phyloP scores from a whole-genome alignment of 1,284 basidiomycete genomes.

The Singerocomus rubriflavus region DNA sequence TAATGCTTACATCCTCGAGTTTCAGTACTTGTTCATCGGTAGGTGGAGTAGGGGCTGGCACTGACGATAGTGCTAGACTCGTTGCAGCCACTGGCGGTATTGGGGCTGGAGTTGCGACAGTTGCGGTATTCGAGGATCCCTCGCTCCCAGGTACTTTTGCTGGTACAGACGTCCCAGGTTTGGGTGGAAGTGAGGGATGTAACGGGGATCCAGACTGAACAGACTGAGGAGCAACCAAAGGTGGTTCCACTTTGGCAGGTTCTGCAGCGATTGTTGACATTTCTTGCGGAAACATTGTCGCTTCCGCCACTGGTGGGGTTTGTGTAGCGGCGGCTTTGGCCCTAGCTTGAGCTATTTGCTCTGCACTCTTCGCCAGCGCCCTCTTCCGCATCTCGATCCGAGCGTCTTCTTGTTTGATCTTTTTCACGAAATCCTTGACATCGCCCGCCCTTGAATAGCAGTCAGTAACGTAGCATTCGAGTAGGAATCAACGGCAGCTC shows the following conservation, averaged over 20 bases:
- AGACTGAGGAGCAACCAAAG: conserved; percentile 3
- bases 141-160: conserved; percentile 33
- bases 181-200: conserved; percentile 64
- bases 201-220: conserved; percentile 40
- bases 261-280: conserved; percentile 21
- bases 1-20: conserved; percentile 57
- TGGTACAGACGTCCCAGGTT: conserved; percentile 37
- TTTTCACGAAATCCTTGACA: conserved; percentile 68
- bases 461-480: conserved; percentile 2
- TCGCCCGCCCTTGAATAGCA: conserved; percentile 53
- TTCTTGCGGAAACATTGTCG: conserved; percentile 25
- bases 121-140: conserved; percentile 14
- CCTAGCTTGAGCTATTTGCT: conserved; percentile 44
- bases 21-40: conserved; percentile 53
- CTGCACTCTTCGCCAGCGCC: conserved; percentile 46
- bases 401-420: conserved; percentile 62
- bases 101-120: conserved; percentile 2
- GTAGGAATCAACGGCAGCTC: conserved; percentile 25
- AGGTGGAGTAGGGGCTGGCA: conserved; percentile 26
- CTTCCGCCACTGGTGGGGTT: conserved; percentile 12
- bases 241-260: conserved; percentile 23
- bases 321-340: conserved; percentile 38
- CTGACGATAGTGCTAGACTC: conserved; percentile 13
- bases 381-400: conserved; percentile 61
- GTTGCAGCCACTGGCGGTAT: conserved; percentile 18